These are phyloP conservation scores for Pelargonium nanum DNA, from an alignment of 345 rosid genomes.

Conservation along the genomic window DNA sequence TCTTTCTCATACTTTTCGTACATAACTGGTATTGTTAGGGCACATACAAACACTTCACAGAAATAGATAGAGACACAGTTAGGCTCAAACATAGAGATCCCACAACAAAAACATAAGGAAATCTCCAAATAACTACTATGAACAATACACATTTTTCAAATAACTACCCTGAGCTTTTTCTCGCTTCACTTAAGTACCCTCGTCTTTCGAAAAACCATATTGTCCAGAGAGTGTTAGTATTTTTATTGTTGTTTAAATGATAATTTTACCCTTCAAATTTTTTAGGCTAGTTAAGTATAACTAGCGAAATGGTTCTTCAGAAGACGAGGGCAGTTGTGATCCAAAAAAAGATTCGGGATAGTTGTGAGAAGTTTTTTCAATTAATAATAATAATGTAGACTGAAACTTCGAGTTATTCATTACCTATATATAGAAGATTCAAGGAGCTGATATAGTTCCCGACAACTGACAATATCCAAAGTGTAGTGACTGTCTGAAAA, in stretches of 20 bases:
- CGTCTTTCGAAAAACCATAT: too few species aligned
- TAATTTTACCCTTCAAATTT: too few species aligned
- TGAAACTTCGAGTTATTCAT: constrained; percentile 2
- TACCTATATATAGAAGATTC: constrained; percentile 37
- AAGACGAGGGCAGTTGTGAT: too few species aligned
- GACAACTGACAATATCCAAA: constrained; percentile 35
- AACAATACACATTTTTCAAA: too few species aligned
- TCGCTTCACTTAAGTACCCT: too few species aligned
- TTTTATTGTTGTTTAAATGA: too few species aligned
- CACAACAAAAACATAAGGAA: too few species aligned
- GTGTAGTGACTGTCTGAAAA: constrained; percentile 29
- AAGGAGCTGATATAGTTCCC: constrained; percentile 33
- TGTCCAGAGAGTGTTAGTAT: too few species aligned
- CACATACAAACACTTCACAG: constrained; percentile 28
- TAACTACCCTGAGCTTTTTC: too few species aligned
- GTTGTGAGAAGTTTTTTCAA: not conserved
- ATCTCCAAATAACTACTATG: too few species aligned
- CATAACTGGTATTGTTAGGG: constrained; percentile 33
- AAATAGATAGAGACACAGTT: not conserved
- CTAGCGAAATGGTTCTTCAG: too few species aligned
- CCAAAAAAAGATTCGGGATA: not conserved
- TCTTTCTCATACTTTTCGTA: constrained; percentile 32
- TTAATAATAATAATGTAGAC: not conserved
- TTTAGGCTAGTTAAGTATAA: too few species aligned
- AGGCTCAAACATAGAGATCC: not conserved